phyloP scores from a whole-genome alignment of 2,329 filamentous ascomycete species.

The Arthrobotrys musiformis region DNA sequence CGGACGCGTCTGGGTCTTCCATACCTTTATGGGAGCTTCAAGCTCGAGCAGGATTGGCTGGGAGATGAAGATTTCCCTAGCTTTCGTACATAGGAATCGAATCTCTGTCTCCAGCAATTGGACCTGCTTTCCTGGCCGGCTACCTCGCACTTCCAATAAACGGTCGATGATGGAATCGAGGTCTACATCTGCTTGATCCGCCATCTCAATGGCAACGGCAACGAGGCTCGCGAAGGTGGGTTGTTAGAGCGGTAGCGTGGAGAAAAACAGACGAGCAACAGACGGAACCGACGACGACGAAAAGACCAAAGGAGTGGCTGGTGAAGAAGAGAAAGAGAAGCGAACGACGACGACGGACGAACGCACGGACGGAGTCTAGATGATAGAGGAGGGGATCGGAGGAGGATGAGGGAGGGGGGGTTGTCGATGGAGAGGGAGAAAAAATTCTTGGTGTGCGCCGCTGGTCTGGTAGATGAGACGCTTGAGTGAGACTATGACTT shows the following conservation, averaged over 20 bases:
- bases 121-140: conserved; percentile 97
- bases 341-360: conserved; percentile 47
- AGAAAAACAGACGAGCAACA: conserved; percentile 35
- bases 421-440: neutral
- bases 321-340: conserved; percentile 35
- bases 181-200: conserved; percentile 88
- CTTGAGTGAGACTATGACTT: conserved; percentile 10
- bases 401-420: neutral
- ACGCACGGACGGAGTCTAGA: conserved; percentile 5
- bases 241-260: conserved; percentile 12
- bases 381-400: conserved; percentile 4
- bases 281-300: conserved; percentile 34
- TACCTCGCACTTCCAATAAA: conserved; percentile 95
- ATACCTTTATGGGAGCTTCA: conserved; percentile 98
- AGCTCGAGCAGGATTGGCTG: conserved; percentile 97
- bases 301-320: conserved; percentile 55
- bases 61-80: conserved; percentile 98
- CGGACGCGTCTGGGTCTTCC: conserved; percentile 59
- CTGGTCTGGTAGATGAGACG: conserved; percentile 6
- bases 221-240: conserved; percentile 51
- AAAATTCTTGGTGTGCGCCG: conserved; percentile 11
- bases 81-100: conserved; percentile 96
- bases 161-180: conserved; percentile 99
- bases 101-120: conserved; percentile 97
- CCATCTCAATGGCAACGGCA: conserved; percentile 69